A percentile compares a stretch with the other conserved stretches of the same genome.
Evolutionary conservation across 768 basidiomycete genomes (phyloP).

Genomic region (Chlorophyllum brunneum): DNA sequence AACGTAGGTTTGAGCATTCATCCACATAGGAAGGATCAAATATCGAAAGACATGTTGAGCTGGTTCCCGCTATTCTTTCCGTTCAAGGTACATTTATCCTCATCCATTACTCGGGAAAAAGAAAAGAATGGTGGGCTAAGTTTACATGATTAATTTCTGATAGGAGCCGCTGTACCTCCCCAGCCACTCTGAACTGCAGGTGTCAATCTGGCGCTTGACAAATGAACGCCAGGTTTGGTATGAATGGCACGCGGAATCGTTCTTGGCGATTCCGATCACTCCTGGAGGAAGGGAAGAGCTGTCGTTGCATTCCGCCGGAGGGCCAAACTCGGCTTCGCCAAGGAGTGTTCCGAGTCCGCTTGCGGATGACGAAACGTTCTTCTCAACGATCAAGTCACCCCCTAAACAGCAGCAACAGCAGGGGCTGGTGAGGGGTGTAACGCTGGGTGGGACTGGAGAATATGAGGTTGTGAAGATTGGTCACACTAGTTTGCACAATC

Average conservation of each 20-base stretch:
- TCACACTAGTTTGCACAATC: conserved; percentile 90
- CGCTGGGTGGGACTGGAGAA: conserved; percentile 15
- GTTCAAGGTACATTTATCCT: conserved; percentile 59
- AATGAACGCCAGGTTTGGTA: conserved; percentile 94
- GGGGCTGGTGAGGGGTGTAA: not conserved
- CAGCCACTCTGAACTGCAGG: conserved; percentile 85
- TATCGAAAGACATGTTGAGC: conserved; percentile 96
- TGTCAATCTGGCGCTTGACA: conserved; percentile 92
- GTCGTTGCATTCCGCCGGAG: conserved; percentile 15
- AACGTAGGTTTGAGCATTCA: conserved; percentile 91
- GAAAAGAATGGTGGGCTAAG: too few species aligned
- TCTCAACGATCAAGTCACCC: conserved; percentile 9
- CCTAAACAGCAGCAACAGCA: not conserved
- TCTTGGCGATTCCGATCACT: conserved; percentile 57
- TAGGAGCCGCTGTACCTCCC: conserved; percentile 95
- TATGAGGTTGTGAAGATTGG: conserved; percentile 82
- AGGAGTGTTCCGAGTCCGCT: conserved; percentile 57
- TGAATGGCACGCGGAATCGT: conserved; percentile 97
- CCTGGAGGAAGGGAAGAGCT: conserved; percentile 28
- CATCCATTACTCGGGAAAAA: too few species aligned
- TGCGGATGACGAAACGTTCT: conserved; percentile 52
- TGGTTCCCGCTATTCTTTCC: conserved; percentile 99
- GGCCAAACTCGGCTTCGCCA: conserved; percentile 18
- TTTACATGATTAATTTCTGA: conserved; percentile 7
- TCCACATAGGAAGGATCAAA: conserved; percentile 77